phyloP scores from a whole-genome alignment of 345 rosid genomes.

The Ricinus communis region DNA sequence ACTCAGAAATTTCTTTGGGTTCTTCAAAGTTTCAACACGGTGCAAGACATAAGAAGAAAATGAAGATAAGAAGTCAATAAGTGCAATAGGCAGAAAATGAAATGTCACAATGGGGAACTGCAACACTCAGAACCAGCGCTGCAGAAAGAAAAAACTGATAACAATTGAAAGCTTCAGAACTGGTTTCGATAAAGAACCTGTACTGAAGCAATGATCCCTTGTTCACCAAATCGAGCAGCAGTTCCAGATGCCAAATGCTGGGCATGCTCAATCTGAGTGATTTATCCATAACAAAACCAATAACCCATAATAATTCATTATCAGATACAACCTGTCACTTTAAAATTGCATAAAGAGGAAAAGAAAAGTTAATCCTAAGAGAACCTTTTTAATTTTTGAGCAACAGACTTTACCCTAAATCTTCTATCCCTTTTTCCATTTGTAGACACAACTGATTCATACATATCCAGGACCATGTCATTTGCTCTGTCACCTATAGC shows the following conservation, averaged over 20 bases:
- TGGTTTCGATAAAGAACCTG: conserved; percentile 49
- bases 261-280: conserved; percentile 78
- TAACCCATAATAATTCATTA: conserved; percentile 1
- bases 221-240: conserved; percentile 63
- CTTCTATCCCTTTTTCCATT: conserved; percentile 80
- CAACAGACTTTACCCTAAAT: conserved; percentile 62
- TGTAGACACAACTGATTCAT: conserved; percentile 49
- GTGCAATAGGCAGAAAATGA: neutral
- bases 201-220: conserved; percentile 68
- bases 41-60: neutral
- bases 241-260: conserved; percentile 78
- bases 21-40: too few relatives aligned
- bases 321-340: neutral
- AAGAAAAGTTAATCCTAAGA: neutral
- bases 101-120: neutral
- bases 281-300: conserved; percentile 18
- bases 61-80: neutral
- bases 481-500: conserved; percentile 94
- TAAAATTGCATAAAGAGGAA: conserved; percentile 1
- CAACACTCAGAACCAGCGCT: too few relatives aligned
- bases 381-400: conserved; percentile 15
- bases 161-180: neutral
- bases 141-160: neutral
- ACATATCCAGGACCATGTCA: conserved; percentile 67
- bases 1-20: too few relatives aligned